These are phyloP conservation scores for Dacryopinax primogenitus DNA, from an alignment of 768 basidiomycete species.

Conservation along the genomic window DNA sequence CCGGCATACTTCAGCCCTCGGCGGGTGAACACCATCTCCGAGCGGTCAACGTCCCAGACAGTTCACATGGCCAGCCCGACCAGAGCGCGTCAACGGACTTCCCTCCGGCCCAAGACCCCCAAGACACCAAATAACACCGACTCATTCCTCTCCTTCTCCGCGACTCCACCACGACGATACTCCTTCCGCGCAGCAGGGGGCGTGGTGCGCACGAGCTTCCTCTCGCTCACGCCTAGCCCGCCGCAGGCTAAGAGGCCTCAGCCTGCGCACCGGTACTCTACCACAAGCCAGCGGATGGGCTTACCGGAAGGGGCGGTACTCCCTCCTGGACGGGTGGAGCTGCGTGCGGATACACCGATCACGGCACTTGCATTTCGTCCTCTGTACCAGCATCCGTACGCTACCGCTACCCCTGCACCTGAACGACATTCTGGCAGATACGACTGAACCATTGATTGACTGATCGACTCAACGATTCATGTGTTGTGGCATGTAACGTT, in stretches of 20 bases:
- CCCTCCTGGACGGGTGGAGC: neutral
- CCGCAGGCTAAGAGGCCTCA: neutral
- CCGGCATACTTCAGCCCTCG: neutral
- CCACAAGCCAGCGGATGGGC: conserved; percentile 4
- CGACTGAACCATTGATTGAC: neutral
- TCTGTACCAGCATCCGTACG: neutral
- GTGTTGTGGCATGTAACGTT: no score
- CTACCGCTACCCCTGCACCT: neutral
- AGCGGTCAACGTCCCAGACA: neutral
- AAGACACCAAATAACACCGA: conserved; percentile 2
- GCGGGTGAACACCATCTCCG: neutral
- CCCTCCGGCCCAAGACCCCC: neutral
- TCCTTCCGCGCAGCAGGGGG: neutral
- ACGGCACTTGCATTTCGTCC: neutral
- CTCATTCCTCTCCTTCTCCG: conserved; percentile 2
- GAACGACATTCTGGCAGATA: neutral
- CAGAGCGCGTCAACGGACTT: neutral
- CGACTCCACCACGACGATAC: neutral
- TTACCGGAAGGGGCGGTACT: neutral
- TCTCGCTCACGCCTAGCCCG: neutral
- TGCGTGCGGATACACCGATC: neutral
- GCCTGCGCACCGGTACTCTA: neutral
- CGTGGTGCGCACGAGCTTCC: neutral
- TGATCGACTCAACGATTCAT: no score
- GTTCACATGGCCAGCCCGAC: neutral